Percentiles rank a stretch among this genome's conserved stretches.
phyloP scores from a whole-genome alignment of 371 early-diverging fungal species.

The Catenaria anguillulae region DNA sequence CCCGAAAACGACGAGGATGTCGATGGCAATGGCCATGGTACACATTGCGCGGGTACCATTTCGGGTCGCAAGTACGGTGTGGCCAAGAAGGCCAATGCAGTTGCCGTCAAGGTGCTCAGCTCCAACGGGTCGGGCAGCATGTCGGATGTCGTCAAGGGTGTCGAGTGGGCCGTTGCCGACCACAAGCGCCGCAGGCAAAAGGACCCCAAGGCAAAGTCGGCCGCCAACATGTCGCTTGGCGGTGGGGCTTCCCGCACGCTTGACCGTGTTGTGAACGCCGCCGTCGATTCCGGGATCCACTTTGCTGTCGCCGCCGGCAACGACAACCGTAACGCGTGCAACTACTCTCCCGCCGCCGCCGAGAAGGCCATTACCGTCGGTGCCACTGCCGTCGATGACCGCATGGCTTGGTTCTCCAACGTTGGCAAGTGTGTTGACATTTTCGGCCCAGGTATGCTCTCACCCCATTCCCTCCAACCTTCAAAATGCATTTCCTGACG shows the following conservation, averaged over 20 bases:
- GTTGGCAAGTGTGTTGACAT: conserved; percentile 82
- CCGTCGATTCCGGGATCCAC: conserved; percentile 63
- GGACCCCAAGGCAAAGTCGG: no score
- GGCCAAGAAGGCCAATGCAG: conserved; percentile 74
- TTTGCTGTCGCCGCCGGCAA: conserved; percentile 99
- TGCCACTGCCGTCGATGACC: conserved; percentile 48
- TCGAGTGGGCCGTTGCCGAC: conserved; percentile 22
- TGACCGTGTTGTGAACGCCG: conserved; percentile 67
- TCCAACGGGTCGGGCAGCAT: conserved; percentile 71
- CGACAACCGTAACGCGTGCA: conserved; percentile 87
- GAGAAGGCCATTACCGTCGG: conserved; percentile 92
- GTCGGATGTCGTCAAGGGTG: conserved; percentile 30
- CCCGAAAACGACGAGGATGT: conserved; percentile 53
- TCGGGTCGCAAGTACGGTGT: conserved; percentile 78
- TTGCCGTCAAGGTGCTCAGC: conserved; percentile 89
- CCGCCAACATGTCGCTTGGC: conserved; percentile 91
- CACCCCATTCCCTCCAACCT: no score
- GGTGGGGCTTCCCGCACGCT: conserved; percentile 74
- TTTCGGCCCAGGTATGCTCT: no score
- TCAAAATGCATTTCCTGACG: no score
- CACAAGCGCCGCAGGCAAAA: conserved; percentile 13
- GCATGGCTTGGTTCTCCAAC: conserved; percentile 85
- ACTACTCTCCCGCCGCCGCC: conserved; percentile 85
- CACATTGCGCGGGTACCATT: conserved; percentile 93
- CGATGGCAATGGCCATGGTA: conserved; percentile 42